Conservation (phyloP, 1,284 basidiomycete genomes). For the Naganishia sp. region DNA sequence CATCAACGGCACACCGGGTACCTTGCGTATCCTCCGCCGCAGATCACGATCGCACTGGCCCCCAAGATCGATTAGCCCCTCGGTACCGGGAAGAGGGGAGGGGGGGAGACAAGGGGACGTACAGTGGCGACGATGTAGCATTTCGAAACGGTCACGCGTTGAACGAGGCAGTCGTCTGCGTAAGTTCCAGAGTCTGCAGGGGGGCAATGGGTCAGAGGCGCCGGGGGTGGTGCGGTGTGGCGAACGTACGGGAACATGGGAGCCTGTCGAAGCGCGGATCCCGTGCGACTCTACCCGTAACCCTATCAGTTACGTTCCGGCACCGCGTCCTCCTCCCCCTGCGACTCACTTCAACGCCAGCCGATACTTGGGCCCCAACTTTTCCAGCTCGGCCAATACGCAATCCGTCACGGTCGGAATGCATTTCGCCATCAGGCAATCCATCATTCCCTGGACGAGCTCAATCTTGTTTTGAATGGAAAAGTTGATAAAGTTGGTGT, state of each 20-base stretch:
- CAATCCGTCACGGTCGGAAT: constrained; percentile 99
- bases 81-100: neutral
- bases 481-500: constrained; percentile 99
- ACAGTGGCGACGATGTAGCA: constrained; percentile 95
- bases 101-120: constrained; percentile 34
- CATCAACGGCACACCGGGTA: constrained; percentile 94
- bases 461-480: constrained; percentile 98
- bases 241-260: constrained; percentile 67
- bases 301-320: neutral
- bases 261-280: constrained; percentile 96
- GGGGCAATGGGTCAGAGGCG: neutral
- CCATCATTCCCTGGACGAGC: constrained; percentile 97
- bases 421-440: constrained; percentile 98
- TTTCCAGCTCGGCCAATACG: constrained; percentile 96
- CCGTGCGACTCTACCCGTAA: constrained; percentile 73
- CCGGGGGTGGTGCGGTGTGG: no score
- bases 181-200: constrained; percentile 79
- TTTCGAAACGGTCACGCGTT: constrained; percentile 89
- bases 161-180: constrained; percentile 96
- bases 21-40: constrained; percentile 83
- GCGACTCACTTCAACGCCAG: constrained; percentile 76
- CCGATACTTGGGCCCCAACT: constrained; percentile 92
- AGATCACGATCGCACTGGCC: constrained; percentile 86
- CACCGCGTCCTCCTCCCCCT: neutral
- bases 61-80: constrained; percentile 1